phyloP scores from a whole-genome alignment of 257 asterid genomes.

The Ligustrum vulgare region DNA sequence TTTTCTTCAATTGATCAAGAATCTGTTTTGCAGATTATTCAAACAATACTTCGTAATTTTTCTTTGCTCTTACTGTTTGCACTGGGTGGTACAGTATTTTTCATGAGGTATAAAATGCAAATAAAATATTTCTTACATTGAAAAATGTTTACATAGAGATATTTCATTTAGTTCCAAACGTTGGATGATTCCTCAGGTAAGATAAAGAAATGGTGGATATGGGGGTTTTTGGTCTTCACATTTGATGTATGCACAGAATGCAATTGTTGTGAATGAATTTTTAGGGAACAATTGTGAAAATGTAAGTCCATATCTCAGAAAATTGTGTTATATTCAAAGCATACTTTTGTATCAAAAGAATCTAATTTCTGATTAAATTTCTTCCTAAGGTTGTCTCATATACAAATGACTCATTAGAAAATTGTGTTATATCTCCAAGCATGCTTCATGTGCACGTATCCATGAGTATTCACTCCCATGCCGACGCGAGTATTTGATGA shows the following conservation, averaged over 20 bases:
- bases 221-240: constrained; percentile 31
- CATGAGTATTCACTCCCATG: too few species aligned
- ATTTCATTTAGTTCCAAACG: background rate
- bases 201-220: constrained; percentile 17
- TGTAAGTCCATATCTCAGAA: constrained; percentile 26
- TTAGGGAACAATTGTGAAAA: constrained; percentile 42
- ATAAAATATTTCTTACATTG: background rate
- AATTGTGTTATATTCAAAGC: background rate
- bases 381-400: constrained; percentile 22
- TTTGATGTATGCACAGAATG: constrained; percentile 46
- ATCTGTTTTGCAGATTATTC: constrained; percentile 8
- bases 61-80: constrained; percentile 6
- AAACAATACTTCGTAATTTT: constrained; percentile 7
- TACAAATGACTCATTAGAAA: constrained; percentile 39
- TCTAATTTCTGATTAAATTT: constrained; percentile 1
- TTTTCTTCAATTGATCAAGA: background rate
- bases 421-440: too few species aligned
- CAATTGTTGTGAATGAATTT: constrained; percentile 47
- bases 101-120: background rate
- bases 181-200: constrained; percentile 2
- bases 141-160: background rate
- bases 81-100: constrained; percentile 9
- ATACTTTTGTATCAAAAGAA: background rate
- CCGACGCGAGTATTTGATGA: too few species aligned
- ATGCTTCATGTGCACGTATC: too few species aligned